Evolutionary conservation across 2,329 filamentous ascomycete species (phyloP).

Genomic region (Paraconiothyrium brasiliense): DNA sequence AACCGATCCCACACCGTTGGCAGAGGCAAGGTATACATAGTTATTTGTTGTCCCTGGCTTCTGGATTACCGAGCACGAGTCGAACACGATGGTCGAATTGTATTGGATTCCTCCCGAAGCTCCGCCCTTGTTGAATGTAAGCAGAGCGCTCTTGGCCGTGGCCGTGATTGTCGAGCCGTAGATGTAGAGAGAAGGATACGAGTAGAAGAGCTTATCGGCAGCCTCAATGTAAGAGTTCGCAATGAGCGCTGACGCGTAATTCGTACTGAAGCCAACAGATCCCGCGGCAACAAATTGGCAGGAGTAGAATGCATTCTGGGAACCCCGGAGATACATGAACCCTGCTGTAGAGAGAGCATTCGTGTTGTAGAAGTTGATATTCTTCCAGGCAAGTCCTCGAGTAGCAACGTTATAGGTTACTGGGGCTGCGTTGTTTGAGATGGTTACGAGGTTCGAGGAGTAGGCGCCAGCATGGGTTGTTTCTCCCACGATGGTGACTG

Average conservation of each 20-base stretch:
- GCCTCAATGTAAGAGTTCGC: conserved; percentile 59
- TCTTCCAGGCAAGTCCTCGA: conserved; percentile 48
- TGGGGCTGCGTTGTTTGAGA: conserved; percentile 36
- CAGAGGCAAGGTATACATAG: conserved; percentile 55
- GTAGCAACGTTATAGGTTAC: conserved; percentile 45
- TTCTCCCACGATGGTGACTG: conserved; percentile 55
- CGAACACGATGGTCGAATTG: conserved; percentile 55
- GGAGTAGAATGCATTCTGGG: conserved; percentile 56
- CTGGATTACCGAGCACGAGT: conserved; percentile 51
- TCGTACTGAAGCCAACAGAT: conserved; percentile 36
- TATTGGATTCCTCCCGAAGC: conserved; percentile 22
- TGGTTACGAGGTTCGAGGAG: conserved; percentile 51
- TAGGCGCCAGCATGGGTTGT: conserved; percentile 40
- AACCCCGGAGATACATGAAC: conserved; percentile 46
- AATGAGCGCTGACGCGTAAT: conserved; percentile 50
- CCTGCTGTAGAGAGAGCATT: conserved; percentile 35
- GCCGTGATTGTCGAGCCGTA: conserved; percentile 56
- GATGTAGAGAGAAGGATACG: conserved; percentile 54
- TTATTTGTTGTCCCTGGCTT: conserved; percentile 46
- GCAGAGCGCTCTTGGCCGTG: conserved; percentile 44
- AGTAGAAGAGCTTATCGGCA: conserved; percentile 54
- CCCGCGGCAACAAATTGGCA: conserved; percentile 56
- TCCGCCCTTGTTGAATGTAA: conserved; percentile 54
- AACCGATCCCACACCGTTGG: conserved; percentile 53
- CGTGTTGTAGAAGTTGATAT: conserved; percentile 53